These are phyloP conservation scores for Pelargonium fulgidum DNA, from an alignment of 441 rosid genomes.

Conservation along the genomic window DNA sequence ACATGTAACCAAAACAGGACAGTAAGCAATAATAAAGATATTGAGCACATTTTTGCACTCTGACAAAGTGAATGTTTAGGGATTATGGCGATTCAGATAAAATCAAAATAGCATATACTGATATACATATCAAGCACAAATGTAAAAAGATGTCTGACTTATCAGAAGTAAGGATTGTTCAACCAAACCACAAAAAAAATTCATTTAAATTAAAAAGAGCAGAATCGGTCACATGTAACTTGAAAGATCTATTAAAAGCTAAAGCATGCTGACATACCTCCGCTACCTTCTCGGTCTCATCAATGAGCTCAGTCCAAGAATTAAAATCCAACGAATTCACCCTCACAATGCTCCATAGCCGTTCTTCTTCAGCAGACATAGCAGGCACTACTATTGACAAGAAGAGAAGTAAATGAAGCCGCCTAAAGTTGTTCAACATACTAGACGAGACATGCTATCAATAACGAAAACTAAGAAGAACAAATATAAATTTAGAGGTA, in stretches of 20 bases:
- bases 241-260: neutral
- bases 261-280: slow-evolving; percentile 8
- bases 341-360: slow-evolving; percentile 8
- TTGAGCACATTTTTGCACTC: too few relatives aligned
- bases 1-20: neutral
- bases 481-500: neutral
- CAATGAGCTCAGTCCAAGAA: slow-evolving; percentile 7
- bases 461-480: neutral
- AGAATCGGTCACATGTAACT: neutral
- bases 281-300: slow-evolving; percentile 8
- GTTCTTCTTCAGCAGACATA: slow-evolving; percentile 8
- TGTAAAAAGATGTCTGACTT: neutral
- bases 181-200: neutral
- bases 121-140: neutral
- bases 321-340: neutral
- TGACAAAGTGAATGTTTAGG: too few relatives aligned
- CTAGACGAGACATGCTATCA: neutral
- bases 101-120: neutral
- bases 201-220: neutral
- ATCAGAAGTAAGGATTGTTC: too few relatives aligned
- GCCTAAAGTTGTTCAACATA: neutral
- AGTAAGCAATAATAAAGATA: too few relatives aligned
- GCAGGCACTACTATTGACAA: neutral
- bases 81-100: neutral
- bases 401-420: neutral